phyloP scores from a whole-genome alignment of 2,329 filamentous ascomycete genomes.

The Parasarocladium wereldwijsianum region DNA sequence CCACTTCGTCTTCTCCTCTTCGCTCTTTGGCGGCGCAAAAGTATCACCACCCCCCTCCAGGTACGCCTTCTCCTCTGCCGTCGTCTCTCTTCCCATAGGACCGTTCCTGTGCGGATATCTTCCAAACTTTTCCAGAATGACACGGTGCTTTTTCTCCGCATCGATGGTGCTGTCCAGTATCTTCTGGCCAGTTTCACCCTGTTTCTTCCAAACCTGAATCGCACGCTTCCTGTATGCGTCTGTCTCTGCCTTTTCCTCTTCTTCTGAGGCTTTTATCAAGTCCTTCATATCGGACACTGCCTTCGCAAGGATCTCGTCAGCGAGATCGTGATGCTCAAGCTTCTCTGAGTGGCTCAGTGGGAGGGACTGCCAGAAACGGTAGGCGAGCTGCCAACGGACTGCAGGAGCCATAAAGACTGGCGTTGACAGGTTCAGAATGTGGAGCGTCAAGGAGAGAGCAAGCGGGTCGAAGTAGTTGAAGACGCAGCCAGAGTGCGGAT shows the following conservation, averaged over 20 bases:
- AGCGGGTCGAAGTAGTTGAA: slow-evolving; percentile 44
- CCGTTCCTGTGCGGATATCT: slow-evolving; percentile 45
- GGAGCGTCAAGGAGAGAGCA: slow-evolving; percentile 25
- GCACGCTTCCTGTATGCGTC: slow-evolving; percentile 14
- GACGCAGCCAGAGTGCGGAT: slow-evolving; percentile 23
- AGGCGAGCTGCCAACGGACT: slow-evolving; percentile 19
- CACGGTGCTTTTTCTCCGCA: slow-evolving; percentile 29
- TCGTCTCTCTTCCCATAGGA: slow-evolving; percentile 31
- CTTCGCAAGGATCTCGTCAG: not conserved
- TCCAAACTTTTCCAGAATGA: slow-evolving; percentile 37
- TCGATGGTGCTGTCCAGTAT: slow-evolving; percentile 12
- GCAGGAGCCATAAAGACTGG: slow-evolving; percentile 6
- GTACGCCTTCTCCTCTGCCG: slow-evolving; percentile 33
- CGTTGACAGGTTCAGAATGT: slow-evolving; percentile 18
- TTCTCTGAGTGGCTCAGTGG: slow-evolving; percentile 46
- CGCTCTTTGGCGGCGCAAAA: slow-evolving; percentile 12
- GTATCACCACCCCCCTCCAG: slow-evolving; percentile 28
- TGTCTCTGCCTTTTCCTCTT: slow-evolving; percentile 3
- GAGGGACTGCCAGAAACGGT: slow-evolving; percentile 42
- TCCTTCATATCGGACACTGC: slow-evolving; percentile 17
- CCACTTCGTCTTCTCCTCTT: slow-evolving; percentile 2
- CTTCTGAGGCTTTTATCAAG: slow-evolving; percentile 13
- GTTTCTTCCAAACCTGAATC: slow-evolving; percentile 11
- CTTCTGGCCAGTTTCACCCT: slow-evolving; percentile 12
- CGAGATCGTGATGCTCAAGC: slow-evolving; percentile 24